Evolutionary conservation across 1,284 basidiomycete genomes (phyloP).

Genomic region (Acaromyces ingoldii): DNA sequence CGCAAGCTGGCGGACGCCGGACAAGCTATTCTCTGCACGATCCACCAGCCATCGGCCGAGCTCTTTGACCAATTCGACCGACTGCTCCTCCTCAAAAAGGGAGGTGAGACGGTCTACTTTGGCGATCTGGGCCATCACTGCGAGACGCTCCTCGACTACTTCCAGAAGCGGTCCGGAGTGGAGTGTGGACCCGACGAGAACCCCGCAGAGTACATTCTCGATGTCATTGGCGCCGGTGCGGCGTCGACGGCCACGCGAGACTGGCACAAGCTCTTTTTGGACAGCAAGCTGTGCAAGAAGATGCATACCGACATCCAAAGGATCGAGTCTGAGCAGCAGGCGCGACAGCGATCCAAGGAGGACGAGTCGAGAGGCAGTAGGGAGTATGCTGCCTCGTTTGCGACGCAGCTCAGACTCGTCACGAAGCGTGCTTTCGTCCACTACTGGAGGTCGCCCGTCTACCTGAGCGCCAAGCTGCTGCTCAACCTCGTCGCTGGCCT

Average conservation of each 20-base stretch:
- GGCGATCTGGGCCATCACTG: slow-evolving; percentile 66
- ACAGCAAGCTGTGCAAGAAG: slow-evolving; percentile 19
- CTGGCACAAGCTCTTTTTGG: slow-evolving; percentile 38
- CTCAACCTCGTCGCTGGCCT: slow-evolving; percentile 57
- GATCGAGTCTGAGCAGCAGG: background rate
- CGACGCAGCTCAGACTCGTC: slow-evolving; percentile 28
- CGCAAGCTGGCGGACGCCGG: slow-evolving; percentile 47
- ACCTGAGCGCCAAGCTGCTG: slow-evolving; percentile 46
- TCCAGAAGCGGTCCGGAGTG: slow-evolving; percentile 63
- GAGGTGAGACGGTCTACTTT: slow-evolving; percentile 54
- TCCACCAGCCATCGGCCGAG: slow-evolving; percentile 51
- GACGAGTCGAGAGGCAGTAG: slow-evolving; percentile 33
- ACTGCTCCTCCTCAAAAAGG: slow-evolving; percentile 28
- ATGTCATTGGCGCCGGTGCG: slow-evolving; percentile 42
- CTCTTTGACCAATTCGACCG: slow-evolving; percentile 40
- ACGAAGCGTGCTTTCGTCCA: slow-evolving; percentile 29
- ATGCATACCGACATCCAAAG: slow-evolving; percentile 17
- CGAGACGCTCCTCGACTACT: slow-evolving; percentile 63
- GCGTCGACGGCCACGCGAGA: slow-evolving; percentile 37
- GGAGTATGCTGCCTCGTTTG: no score
- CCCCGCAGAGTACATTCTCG: slow-evolving; percentile 45
- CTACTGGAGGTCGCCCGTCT: slow-evolving; percentile 48
- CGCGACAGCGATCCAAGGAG: slow-evolving; percentile 24
- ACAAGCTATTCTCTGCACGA: slow-evolving; percentile 51
- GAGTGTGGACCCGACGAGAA: slow-evolving; percentile 29